Evolutionary conservation across 169 alveolate species (phyloP).

Genomic region (Amoebophrya sp.): DNA sequence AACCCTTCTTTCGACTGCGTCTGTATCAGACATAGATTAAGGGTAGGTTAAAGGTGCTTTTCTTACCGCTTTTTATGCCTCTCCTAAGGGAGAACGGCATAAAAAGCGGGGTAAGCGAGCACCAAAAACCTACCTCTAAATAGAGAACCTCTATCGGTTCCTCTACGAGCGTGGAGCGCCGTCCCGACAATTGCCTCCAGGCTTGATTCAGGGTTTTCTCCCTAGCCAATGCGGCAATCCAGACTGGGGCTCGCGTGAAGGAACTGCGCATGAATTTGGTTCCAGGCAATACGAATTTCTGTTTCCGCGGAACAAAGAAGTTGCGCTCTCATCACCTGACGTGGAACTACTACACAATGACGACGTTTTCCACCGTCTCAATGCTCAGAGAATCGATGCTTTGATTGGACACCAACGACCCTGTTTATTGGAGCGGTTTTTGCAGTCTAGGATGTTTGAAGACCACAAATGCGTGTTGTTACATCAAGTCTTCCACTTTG

Average conservation of each 20-base stretch:
- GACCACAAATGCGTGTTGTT: background rate
- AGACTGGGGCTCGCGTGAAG: background rate
- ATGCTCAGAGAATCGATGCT: background rate
- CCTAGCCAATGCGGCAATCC: background rate
- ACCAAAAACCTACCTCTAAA: background rate
- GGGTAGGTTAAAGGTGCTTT: too few relatives aligned
- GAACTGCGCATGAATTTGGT: too few relatives aligned
- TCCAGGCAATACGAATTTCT: background rate
- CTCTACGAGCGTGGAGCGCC: background rate
- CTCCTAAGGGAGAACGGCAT: too few relatives aligned
- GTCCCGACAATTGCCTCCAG: background rate
- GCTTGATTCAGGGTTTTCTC: background rate
- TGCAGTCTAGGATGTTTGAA: background rate
- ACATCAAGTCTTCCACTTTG: background rate
- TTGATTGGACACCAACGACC: background rate
- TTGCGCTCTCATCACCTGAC: too few relatives aligned
- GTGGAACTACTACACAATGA: too few relatives aligned
- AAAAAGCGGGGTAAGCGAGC: too few relatives aligned
- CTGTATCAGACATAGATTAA: background rate
- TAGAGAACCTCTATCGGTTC: background rate
- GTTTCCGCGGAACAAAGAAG: too few relatives aligned
- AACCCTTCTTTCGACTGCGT: too few relatives aligned
- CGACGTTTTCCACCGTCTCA: background rate
- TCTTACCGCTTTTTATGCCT: too few relatives aligned
- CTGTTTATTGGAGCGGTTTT: background rate